Evolutionary conservation across 495 filamentous ascomycete genomes (phyloP).

Genomic region (Sphaerosporella brunnea): DNA sequence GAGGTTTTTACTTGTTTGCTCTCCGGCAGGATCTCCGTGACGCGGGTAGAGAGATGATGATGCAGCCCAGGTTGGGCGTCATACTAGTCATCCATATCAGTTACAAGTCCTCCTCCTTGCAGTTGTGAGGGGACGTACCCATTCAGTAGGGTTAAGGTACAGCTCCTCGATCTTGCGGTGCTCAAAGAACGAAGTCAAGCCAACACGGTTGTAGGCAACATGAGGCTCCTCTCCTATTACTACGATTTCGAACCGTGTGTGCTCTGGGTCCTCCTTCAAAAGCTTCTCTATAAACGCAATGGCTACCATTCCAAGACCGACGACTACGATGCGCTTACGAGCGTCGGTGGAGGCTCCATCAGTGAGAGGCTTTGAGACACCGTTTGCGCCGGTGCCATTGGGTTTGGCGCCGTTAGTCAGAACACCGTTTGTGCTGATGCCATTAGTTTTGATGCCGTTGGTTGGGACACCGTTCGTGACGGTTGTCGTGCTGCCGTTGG

Average conservation of each 20-base stretch:
- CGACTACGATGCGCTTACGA: constrained; percentile 64
- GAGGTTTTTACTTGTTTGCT: constrained; percentile 54
- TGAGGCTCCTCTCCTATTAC: constrained; percentile 89
- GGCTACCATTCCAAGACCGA: constrained; percentile 90
- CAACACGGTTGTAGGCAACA: constrained; percentile 88
- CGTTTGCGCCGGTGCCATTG: too few relatives aligned
- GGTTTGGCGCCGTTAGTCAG: too few relatives aligned
- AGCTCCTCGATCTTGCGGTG: constrained; percentile 79
- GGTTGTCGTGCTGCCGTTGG: too few relatives aligned
- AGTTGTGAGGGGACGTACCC: constrained; percentile 39
- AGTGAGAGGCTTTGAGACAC: too few relatives aligned
- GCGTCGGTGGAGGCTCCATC: background rate
- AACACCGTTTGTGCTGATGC: too few relatives aligned
- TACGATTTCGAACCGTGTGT: constrained; percentile 63
- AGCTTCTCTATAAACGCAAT: constrained; percentile 90
- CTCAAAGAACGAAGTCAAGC: constrained; percentile 84
- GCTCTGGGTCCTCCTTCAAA: constrained; percentile 63
- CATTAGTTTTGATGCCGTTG: too few relatives aligned
- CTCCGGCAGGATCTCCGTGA: constrained; percentile 48
- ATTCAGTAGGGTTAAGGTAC: constrained; percentile 77
- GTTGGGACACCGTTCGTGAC: too few relatives aligned
- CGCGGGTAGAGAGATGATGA: constrained; percentile 70
- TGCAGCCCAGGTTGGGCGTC: constrained; percentile 40
- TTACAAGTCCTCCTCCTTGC: too few relatives aligned
- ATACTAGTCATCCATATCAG: too few relatives aligned